phyloP scores from a whole-genome alignment of 371 early-diverging fungal genomes.

The Mortierella sp. region DNA sequence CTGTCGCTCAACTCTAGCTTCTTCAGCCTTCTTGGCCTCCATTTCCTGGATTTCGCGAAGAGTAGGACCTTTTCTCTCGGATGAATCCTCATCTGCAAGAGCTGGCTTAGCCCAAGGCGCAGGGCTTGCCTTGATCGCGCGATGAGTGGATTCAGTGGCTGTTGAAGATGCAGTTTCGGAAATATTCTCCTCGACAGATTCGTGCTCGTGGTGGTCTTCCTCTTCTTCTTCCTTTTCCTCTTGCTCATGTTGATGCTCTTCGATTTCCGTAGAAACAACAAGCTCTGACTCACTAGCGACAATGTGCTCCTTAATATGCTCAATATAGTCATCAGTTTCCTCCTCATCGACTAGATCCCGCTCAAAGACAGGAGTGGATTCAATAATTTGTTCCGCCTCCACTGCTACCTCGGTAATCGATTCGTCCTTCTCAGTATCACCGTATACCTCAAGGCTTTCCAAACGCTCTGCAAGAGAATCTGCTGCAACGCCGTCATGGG shows the following conservation, averaged over 20 bases:
- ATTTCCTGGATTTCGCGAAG: conserved; percentile 74
- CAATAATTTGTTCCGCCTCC: background rate
- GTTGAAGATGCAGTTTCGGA: conserved; percentile 15
- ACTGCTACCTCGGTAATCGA: too few relatives aligned
- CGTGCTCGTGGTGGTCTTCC: conserved; percentile 14
- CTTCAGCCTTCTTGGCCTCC: conserved; percentile 70
- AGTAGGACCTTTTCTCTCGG: conserved; percentile 30
- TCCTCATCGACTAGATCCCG: background rate
- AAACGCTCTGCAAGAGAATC: conserved; percentile 15
- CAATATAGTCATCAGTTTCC: background rate
- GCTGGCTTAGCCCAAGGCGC: conserved; percentile 56
- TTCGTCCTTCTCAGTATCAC: conserved; percentile 9
- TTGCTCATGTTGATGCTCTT: background rate
- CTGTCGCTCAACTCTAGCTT: conserved; percentile 59
- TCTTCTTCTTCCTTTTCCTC: conserved; percentile 3
- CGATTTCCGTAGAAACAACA: background rate
- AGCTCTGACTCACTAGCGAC: background rate
- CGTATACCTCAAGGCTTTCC: conserved; percentile 13
- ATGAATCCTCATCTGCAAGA: conserved; percentile 26
- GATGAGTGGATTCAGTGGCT: conserved; percentile 16
- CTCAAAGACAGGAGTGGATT: background rate
- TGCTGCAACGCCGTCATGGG: conserved; percentile 5
- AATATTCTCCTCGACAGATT: conserved; percentile 16
- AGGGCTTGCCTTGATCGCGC: conserved; percentile 36
- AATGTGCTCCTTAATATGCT: background rate